Evolutionary conservation across 73 alveolate genomes (phyloP).

Genomic region (Paramecium tetraurelia): DNA sequence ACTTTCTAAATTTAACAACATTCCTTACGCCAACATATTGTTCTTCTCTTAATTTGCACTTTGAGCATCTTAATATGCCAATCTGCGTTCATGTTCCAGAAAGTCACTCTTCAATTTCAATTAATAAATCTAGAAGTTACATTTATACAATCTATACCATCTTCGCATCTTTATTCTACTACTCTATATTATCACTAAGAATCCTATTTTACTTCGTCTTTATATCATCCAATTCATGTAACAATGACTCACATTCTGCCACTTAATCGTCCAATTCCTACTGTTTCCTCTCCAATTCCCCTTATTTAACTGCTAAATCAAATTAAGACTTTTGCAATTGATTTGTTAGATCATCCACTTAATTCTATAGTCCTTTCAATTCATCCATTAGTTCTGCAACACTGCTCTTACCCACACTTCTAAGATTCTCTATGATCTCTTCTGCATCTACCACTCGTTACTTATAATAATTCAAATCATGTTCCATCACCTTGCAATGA

Average conservation of each 20-base stretch:
- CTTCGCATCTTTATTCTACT: slow-evolving; percentile 36
- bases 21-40: neutral
- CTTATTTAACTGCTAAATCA: slow-evolving; percentile 28
- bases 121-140: neutral
- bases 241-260: neutral
- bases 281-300: slow-evolving; percentile 10
- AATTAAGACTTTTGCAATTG: neutral
- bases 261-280: neutral
- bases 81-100: slow-evolving; percentile 34
- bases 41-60: slow-evolving; percentile 2
- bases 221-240: neutral
- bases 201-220: slow-evolving; percentile 5
- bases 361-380: slow-evolving; percentile 12
- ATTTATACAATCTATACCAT: neutral
- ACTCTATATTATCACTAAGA: slow-evolving; percentile 24
- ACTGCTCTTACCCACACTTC: slow-evolving; percentile 34
- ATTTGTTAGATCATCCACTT: slow-evolving; percentile 1
- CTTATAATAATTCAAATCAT: slow-evolving; percentile 50
- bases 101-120: slow-evolving; percentile 43
- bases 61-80: slow-evolving; percentile 48
- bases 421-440: slow-evolving; percentile 48
- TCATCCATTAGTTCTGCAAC: slow-evolving; percentile 47
- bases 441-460: slow-evolving; percentile 59
- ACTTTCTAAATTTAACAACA: neutral
- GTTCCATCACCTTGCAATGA: slow-evolving; percentile 63